Percentiles rank a stretch among this genome's conserved stretches.
These are phyloP conservation scores for Aspergillus viridinutans DNA, from an alignment of 2,329 filamentous ascomycete genomes.

Conservation along the genomic window DNA sequence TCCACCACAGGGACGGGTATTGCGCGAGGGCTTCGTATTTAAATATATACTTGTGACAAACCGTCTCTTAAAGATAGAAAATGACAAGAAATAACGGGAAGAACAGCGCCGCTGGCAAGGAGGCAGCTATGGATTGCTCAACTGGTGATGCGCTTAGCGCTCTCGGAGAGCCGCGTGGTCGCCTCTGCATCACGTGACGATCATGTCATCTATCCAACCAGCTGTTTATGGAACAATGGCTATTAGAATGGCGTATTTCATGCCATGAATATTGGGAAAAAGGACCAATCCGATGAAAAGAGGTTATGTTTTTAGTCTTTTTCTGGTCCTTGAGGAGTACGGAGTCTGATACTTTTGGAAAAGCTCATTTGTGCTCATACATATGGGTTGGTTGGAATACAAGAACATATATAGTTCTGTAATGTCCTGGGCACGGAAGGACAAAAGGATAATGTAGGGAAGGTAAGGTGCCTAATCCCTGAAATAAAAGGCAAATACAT, in stretches of 20 bases:
- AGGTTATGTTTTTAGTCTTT: too few relatives aligned
- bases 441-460: too few relatives aligned
- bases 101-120: slow-evolving; percentile 12
- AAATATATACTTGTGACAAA: neutral
- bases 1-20: slow-evolving; percentile 14
- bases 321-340: neutral
- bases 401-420: neutral
- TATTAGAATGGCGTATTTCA: neutral
- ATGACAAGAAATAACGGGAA: slow-evolving; percentile 5
- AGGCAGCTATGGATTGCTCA: slow-evolving; percentile 9
- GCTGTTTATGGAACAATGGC: neutral
- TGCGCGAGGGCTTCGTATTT: slow-evolving; percentile 3
- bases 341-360: neutral
- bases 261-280: neutral
- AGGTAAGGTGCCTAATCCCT: neutral
- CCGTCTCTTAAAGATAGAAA: slow-evolving; percentile 2
- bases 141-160: slow-evolving; percentile 5
- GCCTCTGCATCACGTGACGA: slow-evolving; percentile 16
- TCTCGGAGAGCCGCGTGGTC: slow-evolving; percentile 17
- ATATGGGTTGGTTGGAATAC: neutral
- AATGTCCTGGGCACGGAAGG: neutral
- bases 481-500: neutral
- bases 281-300: neutral
- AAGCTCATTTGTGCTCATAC: neutral
- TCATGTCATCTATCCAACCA: neutral